phyloP scores from a whole-genome alignment of 164 flowering plant species.

The Nelumbo lutea region DNA sequence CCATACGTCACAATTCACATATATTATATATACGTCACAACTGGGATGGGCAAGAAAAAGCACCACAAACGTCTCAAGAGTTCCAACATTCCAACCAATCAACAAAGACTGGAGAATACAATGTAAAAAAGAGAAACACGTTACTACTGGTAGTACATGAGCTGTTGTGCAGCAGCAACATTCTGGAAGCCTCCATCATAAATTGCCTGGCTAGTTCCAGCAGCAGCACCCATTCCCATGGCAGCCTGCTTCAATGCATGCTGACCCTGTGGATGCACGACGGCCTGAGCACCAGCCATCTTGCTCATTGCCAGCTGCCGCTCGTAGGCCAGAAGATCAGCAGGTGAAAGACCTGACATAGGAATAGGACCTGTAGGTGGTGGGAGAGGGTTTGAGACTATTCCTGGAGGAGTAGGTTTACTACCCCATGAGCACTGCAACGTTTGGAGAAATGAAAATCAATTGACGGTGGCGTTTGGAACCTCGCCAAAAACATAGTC shows the following conservation, averaged over 20 bases:
- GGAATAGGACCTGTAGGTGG: constrained; percentile 52
- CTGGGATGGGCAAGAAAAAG: not conserved
- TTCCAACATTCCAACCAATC: not conserved
- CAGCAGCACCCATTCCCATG: constrained; percentile 54
- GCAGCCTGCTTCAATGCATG: constrained; percentile 47
- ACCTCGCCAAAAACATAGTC: not conserved
- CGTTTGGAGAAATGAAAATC: not conserved
- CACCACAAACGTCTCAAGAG: not conserved
- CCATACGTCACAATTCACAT: not conserved
- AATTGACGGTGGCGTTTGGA: too few species aligned
- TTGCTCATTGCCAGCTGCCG: constrained; percentile 64
- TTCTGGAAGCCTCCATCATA: constrained; percentile 72
- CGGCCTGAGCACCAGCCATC: constrained; percentile 51
- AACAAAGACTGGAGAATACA: not conserved
- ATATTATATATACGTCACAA: too few species aligned
- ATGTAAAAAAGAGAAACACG: not conserved
- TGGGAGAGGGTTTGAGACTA: constrained; percentile 65
- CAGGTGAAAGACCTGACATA: constrained; percentile 40
- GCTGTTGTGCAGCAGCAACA: constrained; percentile 62
- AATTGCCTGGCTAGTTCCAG: constrained; percentile 63
- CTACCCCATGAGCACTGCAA: constrained; percentile 93
- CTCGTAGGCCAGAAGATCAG: constrained; percentile 58
- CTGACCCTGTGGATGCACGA: constrained; percentile 66
- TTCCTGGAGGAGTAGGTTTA: constrained; percentile 85
- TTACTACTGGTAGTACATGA: constrained; percentile 68